These are phyloP conservation scores for Blastobotrys peoriensis DNA, from an alignment of 805 yeast genomes.

Conservation along the genomic window DNA sequence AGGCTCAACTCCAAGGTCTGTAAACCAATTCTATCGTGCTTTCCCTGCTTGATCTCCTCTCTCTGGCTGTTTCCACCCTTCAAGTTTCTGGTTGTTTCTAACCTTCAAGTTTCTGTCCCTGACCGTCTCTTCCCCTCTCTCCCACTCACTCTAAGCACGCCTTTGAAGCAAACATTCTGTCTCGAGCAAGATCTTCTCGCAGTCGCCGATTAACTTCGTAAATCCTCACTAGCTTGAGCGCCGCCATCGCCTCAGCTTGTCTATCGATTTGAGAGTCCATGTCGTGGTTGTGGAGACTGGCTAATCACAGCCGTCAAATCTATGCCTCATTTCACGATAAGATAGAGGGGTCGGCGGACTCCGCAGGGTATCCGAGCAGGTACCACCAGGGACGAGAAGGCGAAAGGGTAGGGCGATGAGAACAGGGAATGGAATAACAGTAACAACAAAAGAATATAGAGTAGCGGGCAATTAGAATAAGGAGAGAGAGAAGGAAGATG, in stretches of 20 bases:
- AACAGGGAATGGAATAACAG: no score
- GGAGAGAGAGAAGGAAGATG: no score
- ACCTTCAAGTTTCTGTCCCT: not conserved
- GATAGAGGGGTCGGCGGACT: no score
- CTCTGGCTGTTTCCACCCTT: no score
- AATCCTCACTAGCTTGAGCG: constrained; percentile 11
- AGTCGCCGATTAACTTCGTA: constrained; percentile 15
- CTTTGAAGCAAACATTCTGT: constrained; percentile 14
- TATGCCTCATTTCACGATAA: constrained; percentile 2
- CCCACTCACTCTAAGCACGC: constrained; percentile 11
- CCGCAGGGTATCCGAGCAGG: not conserved
- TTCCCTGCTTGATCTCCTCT: no score
- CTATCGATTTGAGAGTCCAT: constrained; percentile 6
- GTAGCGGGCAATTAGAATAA: no score
- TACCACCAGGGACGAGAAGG: no score
- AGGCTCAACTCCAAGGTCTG: no score
- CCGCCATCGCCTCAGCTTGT: constrained; percentile 12
- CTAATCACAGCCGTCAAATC: not conserved
- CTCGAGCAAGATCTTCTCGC: constrained; percentile 14
- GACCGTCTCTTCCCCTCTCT: not conserved
- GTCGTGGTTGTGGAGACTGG: constrained; percentile 1
- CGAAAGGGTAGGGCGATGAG: no score
- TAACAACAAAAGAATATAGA: no score
- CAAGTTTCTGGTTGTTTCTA: no score
- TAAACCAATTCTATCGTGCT: no score